Percentiles rank a stretch among this genome's conserved stretches.
These are phyloP conservation scores for Coriaria nepalensis DNA, from an alignment of 306 rosid genomes.

Conservation along the genomic window DNA sequence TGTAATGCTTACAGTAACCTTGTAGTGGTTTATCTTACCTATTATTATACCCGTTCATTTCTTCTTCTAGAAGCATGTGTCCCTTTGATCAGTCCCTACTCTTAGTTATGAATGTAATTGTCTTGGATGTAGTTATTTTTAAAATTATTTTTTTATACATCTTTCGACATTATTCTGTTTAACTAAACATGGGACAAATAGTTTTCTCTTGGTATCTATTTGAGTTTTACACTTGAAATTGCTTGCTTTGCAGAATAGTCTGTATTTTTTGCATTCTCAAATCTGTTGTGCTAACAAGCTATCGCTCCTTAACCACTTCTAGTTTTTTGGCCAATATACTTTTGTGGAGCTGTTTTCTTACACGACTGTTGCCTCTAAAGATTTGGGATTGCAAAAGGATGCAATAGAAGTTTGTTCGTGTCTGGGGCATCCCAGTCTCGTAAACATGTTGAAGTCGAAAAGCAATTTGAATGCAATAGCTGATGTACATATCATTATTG, in stretches of 20 bases:
- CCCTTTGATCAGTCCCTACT: no score
- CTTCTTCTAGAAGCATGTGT: no score
- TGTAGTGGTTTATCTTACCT: conserved; percentile 9
- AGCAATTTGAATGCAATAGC: background rate
- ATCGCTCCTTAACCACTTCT: conserved; percentile 39
- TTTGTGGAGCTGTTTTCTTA: conserved; percentile 39
- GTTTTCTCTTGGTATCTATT: conserved; percentile 10
- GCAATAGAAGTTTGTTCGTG: conserved; percentile 19
- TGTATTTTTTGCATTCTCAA: conserved; percentile 1
- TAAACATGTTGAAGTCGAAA: background rate
- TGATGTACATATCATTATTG: background rate
- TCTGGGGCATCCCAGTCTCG: background rate
- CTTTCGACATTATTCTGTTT: background rate
- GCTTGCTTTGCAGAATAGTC: background rate
- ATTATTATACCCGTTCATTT: background rate
- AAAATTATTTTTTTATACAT: no score
- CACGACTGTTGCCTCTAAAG: conserved; percentile 28
- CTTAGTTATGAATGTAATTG: no score
- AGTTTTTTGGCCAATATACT: conserved; percentile 24
- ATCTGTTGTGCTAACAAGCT: conserved; percentile 12
- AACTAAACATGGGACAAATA: background rate
- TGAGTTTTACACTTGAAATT: conserved; percentile 6
- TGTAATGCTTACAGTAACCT: background rate
- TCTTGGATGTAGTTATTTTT: no score
- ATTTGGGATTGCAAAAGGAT: conserved; percentile 32